A percentile compares a stretch with the other conserved stretches of the same genome.
phyloP scores from a whole-genome alignment of 116 monocot species.

The Iris pallida region DNA sequence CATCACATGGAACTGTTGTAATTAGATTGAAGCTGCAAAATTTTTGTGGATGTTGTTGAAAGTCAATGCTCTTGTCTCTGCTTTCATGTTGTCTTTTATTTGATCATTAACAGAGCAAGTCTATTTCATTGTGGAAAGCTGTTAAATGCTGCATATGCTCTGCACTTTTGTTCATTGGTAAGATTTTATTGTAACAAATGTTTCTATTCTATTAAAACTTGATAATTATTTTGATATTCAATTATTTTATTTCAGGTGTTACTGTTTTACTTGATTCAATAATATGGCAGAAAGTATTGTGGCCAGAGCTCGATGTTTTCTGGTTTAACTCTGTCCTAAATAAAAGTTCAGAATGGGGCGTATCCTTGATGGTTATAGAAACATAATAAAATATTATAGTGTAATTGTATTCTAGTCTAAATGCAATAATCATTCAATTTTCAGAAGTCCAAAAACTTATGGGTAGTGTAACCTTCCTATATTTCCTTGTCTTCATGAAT shows the following conservation, averaged over 20 bases:
- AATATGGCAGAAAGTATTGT: slow-evolving; percentile 77
- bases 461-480: too few relatives aligned
- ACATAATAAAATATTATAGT: too few relatives aligned
- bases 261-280: slow-evolving; percentile 70
- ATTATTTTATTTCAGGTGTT: slow-evolving; percentile 35
- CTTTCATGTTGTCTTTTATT: neutral
- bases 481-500: too few relatives aligned
- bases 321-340: slow-evolving; percentile 94
- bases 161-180: slow-evolving; percentile 61
- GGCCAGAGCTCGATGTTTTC: slow-evolving; percentile 96
- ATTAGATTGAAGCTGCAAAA: too few relatives aligned
- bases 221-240: neutral
- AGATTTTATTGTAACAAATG: slow-evolving; percentile 9
- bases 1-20: too few relatives aligned
- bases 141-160: slow-evolving; percentile 58
- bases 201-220: neutral
- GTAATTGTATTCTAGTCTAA: too few relatives aligned
- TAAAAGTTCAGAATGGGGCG: slow-evolving; percentile 94
- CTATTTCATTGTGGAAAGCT: slow-evolving; percentile 65
- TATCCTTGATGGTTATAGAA: slow-evolving; percentile 46
- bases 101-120: slow-evolving; percentile 51
- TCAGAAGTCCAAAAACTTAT: too few relatives aligned
- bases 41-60: too few relatives aligned
- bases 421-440: too few relatives aligned
- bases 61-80: too few relatives aligned